A percentile compares a stretch with the other conserved stretches of the same genome.
Conservation (phyloP, 139 green algal genomes). For the Chlorella sp. region DNA sequence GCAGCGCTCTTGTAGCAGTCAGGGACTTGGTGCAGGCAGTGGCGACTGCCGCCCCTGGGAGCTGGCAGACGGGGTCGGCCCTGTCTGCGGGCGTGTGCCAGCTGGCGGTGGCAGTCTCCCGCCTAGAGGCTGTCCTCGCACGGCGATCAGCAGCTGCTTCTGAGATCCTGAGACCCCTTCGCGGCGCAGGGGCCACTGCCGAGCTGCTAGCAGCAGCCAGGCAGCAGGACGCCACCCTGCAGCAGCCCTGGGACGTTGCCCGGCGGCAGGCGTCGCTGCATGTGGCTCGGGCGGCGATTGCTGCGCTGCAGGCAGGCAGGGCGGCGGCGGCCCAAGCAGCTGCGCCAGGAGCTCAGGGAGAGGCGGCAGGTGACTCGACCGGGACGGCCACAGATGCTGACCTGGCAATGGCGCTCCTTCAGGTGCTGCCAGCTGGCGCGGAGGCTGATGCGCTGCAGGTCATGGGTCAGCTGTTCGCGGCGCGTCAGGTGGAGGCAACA, state of each 20-base stretch:
- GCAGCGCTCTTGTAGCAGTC: not conserved
- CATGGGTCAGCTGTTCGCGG: constrained; percentile 8
- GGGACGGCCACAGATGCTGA: not conserved
- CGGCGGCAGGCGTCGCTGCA: not conserved
- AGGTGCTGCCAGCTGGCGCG: constrained; percentile 22
- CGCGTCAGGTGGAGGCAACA: not conserved
- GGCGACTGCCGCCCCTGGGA: not conserved
- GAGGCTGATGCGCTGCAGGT: constrained; percentile 16
- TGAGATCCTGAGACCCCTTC: no score
- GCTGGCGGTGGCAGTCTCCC: not conserved
- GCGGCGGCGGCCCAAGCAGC: not conserved
- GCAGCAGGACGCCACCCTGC: constrained; percentile 14
- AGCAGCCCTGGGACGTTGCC: constrained; percentile 29
- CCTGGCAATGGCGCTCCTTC: constrained; percentile 7
- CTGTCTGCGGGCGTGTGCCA: not conserved
- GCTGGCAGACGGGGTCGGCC: not conserved
- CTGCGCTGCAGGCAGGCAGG: not conserved
- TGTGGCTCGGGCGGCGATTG: constrained; percentile 11
- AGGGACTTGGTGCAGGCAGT: not conserved
- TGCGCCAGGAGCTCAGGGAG: not conserved
- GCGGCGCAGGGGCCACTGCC: not conserved
- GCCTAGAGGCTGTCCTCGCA: not conserved
- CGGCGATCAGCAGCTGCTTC: no score
- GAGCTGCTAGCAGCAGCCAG: constrained; percentile 5
- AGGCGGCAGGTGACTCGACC: not conserved